These are phyloP conservation scores for Zopfia rhizophila DNA, from an alignment of 2,329 filamentous ascomycete species.

Conservation along the genomic window DNA sequence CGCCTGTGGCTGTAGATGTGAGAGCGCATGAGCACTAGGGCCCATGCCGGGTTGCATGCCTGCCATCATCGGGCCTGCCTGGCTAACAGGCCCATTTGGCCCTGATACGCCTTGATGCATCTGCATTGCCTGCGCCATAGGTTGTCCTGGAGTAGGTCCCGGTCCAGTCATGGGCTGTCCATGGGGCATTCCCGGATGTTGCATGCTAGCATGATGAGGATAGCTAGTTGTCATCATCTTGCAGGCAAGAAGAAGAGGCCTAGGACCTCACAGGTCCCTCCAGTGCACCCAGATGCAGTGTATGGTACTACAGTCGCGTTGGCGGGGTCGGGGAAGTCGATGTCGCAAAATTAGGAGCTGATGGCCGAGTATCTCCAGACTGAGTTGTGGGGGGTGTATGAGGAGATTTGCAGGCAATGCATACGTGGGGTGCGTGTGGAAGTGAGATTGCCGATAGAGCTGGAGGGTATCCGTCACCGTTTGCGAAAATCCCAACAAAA, in stretches of 20 bases:
- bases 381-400: background rate
- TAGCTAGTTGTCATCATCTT: constrained; percentile 76
- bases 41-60: constrained; percentile 76
- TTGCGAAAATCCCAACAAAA: constrained; percentile 9
- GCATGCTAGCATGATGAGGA: constrained; percentile 77
- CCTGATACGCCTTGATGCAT: constrained; percentile 79
- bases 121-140: constrained; percentile 76
- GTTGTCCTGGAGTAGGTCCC: constrained; percentile 76
- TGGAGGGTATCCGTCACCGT: constrained; percentile 6
- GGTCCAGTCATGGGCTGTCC: constrained; percentile 73
- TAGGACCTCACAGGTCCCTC: constrained; percentile 23
- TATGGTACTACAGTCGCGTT: no score
- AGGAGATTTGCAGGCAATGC: constrained; percentile 11
- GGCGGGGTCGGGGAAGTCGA: no score
- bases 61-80: constrained; percentile 76
- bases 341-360: constrained; percentile 12
- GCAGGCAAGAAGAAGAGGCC: constrained; percentile 25
- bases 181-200: constrained; percentile 74
- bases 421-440: constrained; percentile 24
- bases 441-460: constrained; percentile 6
- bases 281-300: constrained; percentile 2
- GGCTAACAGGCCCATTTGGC: constrained; percentile 75
- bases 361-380: constrained; percentile 10
- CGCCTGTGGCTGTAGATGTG: constrained; percentile 74
- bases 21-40: constrained; percentile 74